Evolutionary conservation across 768 basidiomycete genomes (phyloP).

Genomic region (Rhodotorula toruloides): DNA sequence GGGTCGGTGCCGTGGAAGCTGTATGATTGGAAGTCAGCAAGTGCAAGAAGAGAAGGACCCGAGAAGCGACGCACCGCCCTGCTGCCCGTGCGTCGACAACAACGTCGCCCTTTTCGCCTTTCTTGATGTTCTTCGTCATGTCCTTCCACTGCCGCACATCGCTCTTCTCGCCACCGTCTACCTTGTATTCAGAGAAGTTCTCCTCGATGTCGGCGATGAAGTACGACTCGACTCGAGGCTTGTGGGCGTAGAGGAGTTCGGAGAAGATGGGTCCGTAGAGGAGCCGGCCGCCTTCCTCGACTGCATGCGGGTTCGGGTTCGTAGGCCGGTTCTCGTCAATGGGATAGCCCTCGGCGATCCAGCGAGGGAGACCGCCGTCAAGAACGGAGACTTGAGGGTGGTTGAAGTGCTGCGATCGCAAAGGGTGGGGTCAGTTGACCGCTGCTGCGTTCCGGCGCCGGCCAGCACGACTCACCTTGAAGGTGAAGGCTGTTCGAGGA

Average conservation of each 20-base stretch:
- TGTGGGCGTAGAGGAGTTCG: slow-evolving; percentile 22
- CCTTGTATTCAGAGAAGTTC: slow-evolving; percentile 46
- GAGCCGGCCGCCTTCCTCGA: background rate
- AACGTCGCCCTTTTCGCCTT: slow-evolving; percentile 59
- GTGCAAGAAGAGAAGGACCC: slow-evolving; percentile 1
- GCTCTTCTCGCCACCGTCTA: slow-evolving; percentile 2
- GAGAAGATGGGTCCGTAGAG: slow-evolving; percentile 17
- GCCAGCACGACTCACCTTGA: slow-evolving; percentile 56
- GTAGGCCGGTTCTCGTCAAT: background rate
- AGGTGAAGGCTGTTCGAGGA: slow-evolving; percentile 89
- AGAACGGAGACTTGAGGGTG: slow-evolving; percentile 80
- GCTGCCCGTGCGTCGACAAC: slow-evolving; percentile 81
- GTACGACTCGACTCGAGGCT: slow-evolving; percentile 31
- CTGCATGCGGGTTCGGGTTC: slow-evolving; percentile 23
- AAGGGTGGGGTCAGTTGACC: background rate
- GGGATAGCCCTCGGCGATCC: slow-evolving; percentile 46
- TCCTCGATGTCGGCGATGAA: slow-evolving; percentile 46
- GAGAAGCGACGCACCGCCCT: slow-evolving; percentile 58
- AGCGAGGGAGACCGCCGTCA: slow-evolving; percentile 71
- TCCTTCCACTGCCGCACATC: slow-evolving; percentile 24
- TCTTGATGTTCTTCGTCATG: slow-evolving; percentile 42
- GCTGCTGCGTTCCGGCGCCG: too few species aligned
- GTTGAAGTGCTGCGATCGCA: slow-evolving; percentile 62
- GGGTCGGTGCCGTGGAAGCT: slow-evolving; percentile 77
- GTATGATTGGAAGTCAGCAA: background rate